phyloP scores from a whole-genome alignment of 129 eudicot species.

The Lactuca saligna region DNA sequence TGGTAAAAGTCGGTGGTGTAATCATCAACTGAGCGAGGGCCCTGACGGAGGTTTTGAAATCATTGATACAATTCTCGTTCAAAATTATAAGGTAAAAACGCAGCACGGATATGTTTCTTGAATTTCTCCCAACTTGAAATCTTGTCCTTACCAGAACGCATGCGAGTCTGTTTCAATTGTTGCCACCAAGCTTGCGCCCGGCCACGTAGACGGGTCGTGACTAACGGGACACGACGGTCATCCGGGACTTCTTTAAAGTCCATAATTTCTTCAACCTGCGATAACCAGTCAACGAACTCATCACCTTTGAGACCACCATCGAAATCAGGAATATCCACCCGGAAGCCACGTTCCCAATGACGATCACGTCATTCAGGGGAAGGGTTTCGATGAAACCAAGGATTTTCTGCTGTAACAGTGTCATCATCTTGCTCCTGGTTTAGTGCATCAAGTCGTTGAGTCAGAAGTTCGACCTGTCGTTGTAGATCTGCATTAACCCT shows the following conservation, averaged over 20 bases:
- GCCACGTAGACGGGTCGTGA: background rate
- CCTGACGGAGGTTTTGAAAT: background rate
- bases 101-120: conserved; percentile 9
- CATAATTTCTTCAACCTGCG: background rate
- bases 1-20: conserved; percentile 1
- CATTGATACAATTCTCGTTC: background rate
- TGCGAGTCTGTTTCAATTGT: background rate
- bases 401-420: no score
- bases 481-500: no score
- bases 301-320: background rate
- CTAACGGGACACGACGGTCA: background rate
- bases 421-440: no score
- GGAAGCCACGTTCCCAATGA: background rate
- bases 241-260: conserved; percentile 5
- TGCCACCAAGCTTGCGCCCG: conserved; percentile 12
- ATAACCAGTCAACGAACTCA: conserved; percentile 5
- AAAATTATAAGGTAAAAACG: conserved; percentile 11
- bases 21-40: conserved; percentile 11
- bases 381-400: no score
- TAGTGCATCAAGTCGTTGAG: no score
- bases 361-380: no score
- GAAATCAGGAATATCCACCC: conserved; percentile 8
- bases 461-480: no score
- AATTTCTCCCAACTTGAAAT: background rate
- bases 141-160: background rate